These are phyloP conservation scores for Phylloporus arenicola DNA, from an alignment of 768 basidiomycete genomes.

Conservation along the genomic window DNA sequence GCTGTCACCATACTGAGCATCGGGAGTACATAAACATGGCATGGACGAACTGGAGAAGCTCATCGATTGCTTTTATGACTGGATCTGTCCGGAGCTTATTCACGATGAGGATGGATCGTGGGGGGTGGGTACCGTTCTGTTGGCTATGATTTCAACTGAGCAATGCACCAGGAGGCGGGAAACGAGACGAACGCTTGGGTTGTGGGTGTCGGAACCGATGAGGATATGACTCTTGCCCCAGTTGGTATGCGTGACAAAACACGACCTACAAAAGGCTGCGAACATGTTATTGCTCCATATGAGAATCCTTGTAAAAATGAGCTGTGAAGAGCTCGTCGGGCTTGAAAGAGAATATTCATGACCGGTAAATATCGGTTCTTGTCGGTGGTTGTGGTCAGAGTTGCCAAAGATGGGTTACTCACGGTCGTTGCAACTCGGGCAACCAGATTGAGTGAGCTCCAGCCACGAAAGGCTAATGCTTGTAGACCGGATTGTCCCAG, in stretches of 20 bases:
- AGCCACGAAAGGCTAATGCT: too few relatives aligned
- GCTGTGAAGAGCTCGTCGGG: conserved; percentile 18
- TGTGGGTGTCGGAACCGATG: conserved; percentile 3
- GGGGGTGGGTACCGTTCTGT: conserved; percentile 32
- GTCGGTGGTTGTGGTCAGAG: conserved; percentile 2
- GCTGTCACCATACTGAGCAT: conserved; percentile 30
- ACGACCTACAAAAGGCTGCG: background rate
- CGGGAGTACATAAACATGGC: background rate
- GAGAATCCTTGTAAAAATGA: conserved; percentile 15
- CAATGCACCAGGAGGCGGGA: conserved; percentile 3
- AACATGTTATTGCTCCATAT: conserved; percentile 1
- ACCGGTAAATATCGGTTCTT: background rate
- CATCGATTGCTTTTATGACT: conserved; percentile 70
- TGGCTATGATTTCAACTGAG: conserved; percentile 27
- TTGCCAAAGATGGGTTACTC: conserved; percentile 14
- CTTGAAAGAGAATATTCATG: conserved; percentile 21
- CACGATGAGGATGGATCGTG: conserved; percentile 66
- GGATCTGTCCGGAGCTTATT: conserved; percentile 78
- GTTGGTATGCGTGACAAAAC: background rate
- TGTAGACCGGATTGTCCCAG: background rate
- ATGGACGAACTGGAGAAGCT: conserved; percentile 57
- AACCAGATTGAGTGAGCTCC: too few relatives aligned
- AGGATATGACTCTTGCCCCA: conserved; percentile 11
- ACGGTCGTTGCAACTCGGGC: background rate
- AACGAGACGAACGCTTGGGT: conserved; percentile 20